phyloP scores from a whole-genome alignment of 2,329 filamentous ascomycete genomes.

The Coniochaeta hoffmannii region DNA sequence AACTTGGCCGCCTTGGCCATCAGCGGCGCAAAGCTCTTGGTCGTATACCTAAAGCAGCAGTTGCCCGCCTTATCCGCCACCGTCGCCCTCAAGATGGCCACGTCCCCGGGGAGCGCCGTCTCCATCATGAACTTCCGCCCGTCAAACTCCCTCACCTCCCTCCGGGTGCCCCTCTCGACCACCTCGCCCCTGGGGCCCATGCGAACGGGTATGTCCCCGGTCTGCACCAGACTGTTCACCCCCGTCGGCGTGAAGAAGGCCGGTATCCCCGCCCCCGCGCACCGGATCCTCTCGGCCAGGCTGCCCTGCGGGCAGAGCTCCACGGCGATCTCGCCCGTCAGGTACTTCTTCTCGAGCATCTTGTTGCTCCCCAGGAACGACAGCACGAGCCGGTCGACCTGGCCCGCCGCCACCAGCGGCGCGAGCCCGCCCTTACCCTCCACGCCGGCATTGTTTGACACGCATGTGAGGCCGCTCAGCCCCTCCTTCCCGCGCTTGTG shows the following conservation, averaged over 20 bases:
- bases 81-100: constrained; percentile 69
- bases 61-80: constrained; percentile 73
- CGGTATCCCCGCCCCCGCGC: constrained; percentile 68
- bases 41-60: constrained; percentile 72
- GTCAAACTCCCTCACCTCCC: constrained; percentile 66
- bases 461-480: constrained; percentile 63
- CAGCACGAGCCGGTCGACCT: constrained; percentile 64
- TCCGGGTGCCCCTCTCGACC: constrained; percentile 54
- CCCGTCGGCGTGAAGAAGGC: constrained; percentile 77
- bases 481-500: constrained; percentile 50
- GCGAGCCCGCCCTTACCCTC: constrained; percentile 62
- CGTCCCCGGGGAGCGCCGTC: constrained; percentile 66
- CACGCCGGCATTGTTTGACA: constrained; percentile 74
- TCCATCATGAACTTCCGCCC: constrained; percentile 72
- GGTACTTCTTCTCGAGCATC: constrained; percentile 64
- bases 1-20: constrained; percentile 76
- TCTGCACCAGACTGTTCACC: constrained; percentile 41
- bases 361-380: constrained; percentile 76
- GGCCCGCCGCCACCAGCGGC: constrained; percentile 59
- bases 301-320: constrained; percentile 74
- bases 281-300: constrained; percentile 63
- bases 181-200: constrained; percentile 53
- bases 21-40: constrained; percentile 65
- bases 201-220: constrained; percentile 59
- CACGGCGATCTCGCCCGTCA: constrained; percentile 66